Evolutionary conservation across 2,329 filamentous ascomycete genomes (phyloP).

Genomic region (Trichophyton equinum): DNA sequence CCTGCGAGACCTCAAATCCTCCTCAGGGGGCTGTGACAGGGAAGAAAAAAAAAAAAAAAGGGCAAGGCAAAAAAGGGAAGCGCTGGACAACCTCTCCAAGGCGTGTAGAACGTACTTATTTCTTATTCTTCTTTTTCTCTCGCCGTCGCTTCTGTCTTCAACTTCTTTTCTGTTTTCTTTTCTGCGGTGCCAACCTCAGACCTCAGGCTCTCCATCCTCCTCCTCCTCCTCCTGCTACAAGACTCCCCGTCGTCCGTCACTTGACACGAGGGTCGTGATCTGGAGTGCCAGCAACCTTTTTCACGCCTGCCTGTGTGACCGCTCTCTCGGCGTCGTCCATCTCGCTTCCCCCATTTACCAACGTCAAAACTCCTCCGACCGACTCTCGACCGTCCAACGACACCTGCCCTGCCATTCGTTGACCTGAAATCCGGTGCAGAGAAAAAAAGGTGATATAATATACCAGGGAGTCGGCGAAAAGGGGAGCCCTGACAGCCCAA

Average conservation of each 20-base stretch:
- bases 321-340: constrained; percentile 4
- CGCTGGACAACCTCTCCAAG: neutral
- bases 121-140: constrained; percentile 6
- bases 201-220: constrained; percentile 8
- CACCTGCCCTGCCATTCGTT: neutral
- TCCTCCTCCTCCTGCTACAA: neutral
- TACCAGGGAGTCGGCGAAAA: neutral
- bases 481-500: too few relatives aligned
- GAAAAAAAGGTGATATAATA: neutral
- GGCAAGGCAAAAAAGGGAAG: neutral
- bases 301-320: neutral
- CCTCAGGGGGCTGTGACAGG: constrained; percentile 4
- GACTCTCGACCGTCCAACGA: neutral
- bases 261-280: constrained; percentile 6
- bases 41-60: neutral
- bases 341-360: neutral
- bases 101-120: neutral
- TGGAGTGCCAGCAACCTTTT: neutral
- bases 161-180: neutral
- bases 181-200: too few relatives aligned
- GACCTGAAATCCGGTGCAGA: neutral
- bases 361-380: neutral
- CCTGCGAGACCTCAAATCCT: neutral
- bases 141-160: neutral
- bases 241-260: constrained; percentile 5